Percentiles rank a stretch among this genome's conserved stretches.
Conservation (phyloP, 1,284 basidiomycete genomes). For the Melampsora americana region DNA sequence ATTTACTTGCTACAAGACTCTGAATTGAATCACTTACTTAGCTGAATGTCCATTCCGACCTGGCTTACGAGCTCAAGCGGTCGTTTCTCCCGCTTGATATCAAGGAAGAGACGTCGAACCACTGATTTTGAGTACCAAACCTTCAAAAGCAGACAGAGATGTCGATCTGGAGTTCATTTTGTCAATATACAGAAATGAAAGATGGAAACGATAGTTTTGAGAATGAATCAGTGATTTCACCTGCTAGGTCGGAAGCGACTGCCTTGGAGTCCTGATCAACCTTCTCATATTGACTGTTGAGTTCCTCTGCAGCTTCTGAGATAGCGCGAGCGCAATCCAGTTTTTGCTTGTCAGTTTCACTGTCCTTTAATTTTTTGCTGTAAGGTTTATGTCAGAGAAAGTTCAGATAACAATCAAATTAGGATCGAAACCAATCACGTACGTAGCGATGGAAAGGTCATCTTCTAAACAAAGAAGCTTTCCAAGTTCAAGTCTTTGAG, state of each 20-base stretch:
- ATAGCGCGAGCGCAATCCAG: neutral
- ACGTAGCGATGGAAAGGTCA: neutral
- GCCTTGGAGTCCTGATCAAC: neutral
- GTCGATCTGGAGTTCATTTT: neutral
- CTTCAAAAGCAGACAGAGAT: neutral
- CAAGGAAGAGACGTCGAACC: neutral
- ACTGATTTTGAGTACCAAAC: conserved; percentile 8
- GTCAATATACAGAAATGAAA: too few species aligned
- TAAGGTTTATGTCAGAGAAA: neutral
- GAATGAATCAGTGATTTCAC: neutral
- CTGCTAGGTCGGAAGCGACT: neutral
- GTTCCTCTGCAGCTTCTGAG: neutral
- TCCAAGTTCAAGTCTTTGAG: neutral
- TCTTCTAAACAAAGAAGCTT: conserved; percentile 10
- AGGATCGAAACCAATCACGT: neutral
- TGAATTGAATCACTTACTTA: too few species aligned
- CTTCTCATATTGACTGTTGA: neutral
- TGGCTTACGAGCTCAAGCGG: too few species aligned
- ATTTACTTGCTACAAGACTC: too few species aligned
- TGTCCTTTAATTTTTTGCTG: neutral
- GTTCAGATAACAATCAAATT: neutral
- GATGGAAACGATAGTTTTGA: too few species aligned
- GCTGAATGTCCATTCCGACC: too few species aligned
- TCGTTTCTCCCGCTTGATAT: neutral
- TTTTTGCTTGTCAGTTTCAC: neutral